These are phyloP conservation scores for Penicillium turbatum DNA, from an alignment of 495 filamentous ascomycete species.

Conservation along the genomic window DNA sequence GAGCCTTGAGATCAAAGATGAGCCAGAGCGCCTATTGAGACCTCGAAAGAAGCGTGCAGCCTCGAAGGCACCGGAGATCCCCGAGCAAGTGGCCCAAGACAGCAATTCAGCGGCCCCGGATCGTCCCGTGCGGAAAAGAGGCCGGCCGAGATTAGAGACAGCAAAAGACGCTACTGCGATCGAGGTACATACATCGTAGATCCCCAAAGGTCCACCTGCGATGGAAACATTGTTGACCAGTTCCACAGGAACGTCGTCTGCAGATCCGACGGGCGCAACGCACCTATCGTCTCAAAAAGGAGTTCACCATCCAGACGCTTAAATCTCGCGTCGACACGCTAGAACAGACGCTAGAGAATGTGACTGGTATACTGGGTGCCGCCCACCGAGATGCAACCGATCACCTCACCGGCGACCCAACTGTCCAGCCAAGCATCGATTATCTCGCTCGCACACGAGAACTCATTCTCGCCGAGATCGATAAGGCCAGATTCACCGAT, in stretches of 20 bases:
- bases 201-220: not conserved
- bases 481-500: not conserved
- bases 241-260: constrained; percentile 55
- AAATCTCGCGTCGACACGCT: constrained; percentile 64
- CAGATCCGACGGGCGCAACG: constrained; percentile 84
- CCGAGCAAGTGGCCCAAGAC: constrained; percentile 6
- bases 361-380: constrained; percentile 58
- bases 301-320: constrained; percentile 69
- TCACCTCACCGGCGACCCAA: not conserved
- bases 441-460: constrained; percentile 14
- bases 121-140: constrained; percentile 24
- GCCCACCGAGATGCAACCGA: not conserved
- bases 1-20: not conserved
- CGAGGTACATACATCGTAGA: constrained; percentile 15
- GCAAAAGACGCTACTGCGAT: constrained; percentile 24
- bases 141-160: constrained; percentile 22
- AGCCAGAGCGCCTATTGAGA: constrained; percentile 11
- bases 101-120: constrained; percentile 4
- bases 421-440: not conserved
- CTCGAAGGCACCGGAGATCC: constrained; percentile 10
- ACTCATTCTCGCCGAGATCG: constrained; percentile 19
- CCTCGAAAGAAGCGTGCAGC: not conserved
- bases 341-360: constrained; percentile 61
- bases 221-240: not conserved
- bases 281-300: constrained; percentile 81